These are phyloP conservation scores for Acanthamoeba triangularis DNA, from an alignment of 208 protist species.

Conservation along the genomic window DNA sequence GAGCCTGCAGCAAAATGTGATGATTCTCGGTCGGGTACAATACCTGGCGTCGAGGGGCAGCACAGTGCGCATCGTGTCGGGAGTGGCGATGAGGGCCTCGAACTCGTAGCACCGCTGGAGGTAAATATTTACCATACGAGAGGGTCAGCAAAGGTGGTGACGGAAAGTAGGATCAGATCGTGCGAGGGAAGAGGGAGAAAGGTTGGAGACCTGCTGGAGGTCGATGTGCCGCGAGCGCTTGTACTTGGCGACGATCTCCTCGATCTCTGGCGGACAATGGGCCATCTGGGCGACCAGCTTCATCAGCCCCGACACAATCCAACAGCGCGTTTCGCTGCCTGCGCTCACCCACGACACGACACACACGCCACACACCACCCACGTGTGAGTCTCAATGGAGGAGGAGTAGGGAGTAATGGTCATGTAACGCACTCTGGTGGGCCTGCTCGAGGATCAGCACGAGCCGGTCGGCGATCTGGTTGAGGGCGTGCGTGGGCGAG, in stretches of 20 bases:
- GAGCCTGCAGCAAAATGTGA: not conserved
- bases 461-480: conserved; percentile 65
- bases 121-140: too few species aligned
- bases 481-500: conserved; percentile 70
- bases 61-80: conserved; percentile 62
- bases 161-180: not conserved
- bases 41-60: conserved; percentile 84
- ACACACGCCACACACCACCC: not conserved
- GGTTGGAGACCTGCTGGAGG: not conserved
- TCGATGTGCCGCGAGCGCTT: conserved; percentile 9
- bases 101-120: conserved; percentile 74
- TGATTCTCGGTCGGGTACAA: not conserved
- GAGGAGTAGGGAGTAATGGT: not conserved
- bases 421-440: not conserved
- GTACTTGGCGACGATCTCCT: conserved; percentile 69
- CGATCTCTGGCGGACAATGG: not conserved
- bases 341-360: not conserved
- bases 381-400: not conserved
- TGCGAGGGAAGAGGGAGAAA: not conserved
- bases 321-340: conserved; percentile 78
- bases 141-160: not conserved
- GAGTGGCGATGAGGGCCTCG: conserved; percentile 20
- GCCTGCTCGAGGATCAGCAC: conserved; percentile 10
- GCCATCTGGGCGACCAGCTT: conserved; percentile 82
- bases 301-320: conserved; percentile 81